Base-by-base conservation (phyloP, 495 filamentous ascomycete species). In the Paragyromitra xinjiangensis region DNA sequence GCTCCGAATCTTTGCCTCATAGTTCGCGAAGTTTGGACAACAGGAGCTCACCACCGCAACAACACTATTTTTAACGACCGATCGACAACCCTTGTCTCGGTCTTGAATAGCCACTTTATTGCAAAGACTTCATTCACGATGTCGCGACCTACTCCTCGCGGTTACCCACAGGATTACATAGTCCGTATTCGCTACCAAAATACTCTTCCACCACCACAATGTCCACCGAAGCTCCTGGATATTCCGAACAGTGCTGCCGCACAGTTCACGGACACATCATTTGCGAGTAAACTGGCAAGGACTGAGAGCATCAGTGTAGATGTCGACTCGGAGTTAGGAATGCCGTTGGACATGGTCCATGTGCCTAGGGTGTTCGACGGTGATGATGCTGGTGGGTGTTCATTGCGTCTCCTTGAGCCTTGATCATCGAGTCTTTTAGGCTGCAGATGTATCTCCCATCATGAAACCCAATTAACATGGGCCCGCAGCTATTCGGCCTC, bases 301-400 rank as follows among this genome's bases (percentile, higher is more conserved):
- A 93, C 96, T 75, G 94, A 98, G 85, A 90, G 94, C n/a, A 85
- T 96, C 4, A 97, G 97, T 75, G 94, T 99, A 65, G 95, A 98
- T 84, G 94, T 94, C 24, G 96, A 99, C 89, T 94, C 94, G 22
- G 96, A 98, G 86, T 89, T 97, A 71, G 95, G 96, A 45, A 98
- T 99, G 95, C 93, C 93, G 50, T 90, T 99, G 83, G 95, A 99
- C 83, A 85, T 99, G 56, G 91, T 98, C 55, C 95, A 96, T 77
- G 91, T 98, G 83, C 96, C 96, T 6, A 92, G 94, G 0, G 89
- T 98, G 55, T 97, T 98, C 82, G 89, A 98, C 77, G 94, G 94
- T 68, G 93, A 99, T 85, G 95, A 99, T 86, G 92, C 91, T 84
- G 92, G 95, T 98, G 42, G 40, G 71, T 74, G 42, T 26, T 66